phyloP scores from a whole-genome alignment of 768 basidiomycete species.

The Pulveroboletus sp. region DNA sequence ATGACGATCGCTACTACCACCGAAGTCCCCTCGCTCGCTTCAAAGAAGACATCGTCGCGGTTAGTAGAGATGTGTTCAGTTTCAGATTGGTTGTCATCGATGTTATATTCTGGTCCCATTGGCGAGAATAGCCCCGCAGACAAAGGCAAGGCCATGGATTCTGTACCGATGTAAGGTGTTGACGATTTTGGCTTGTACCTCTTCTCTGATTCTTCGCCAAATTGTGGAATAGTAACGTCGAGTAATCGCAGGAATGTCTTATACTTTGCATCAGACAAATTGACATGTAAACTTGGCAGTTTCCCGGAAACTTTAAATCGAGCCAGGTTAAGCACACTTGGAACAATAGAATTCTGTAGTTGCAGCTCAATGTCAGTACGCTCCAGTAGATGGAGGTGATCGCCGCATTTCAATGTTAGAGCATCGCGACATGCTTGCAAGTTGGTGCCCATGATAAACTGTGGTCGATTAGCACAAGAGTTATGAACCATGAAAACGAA shows the following conservation, averaged over 20 bases:
- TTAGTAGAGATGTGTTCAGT: constrained; percentile 36
- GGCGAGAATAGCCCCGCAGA: constrained; percentile 52
- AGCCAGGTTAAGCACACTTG: constrained; percentile 72
- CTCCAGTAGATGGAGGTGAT: constrained; percentile 83
- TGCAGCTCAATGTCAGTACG: constrained; percentile 85
- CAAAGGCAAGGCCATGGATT: constrained; percentile 43
- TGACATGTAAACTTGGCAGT: constrained; percentile 82
- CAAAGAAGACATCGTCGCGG: constrained; percentile 62
- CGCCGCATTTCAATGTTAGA: constrained; percentile 50
- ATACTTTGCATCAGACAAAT: constrained; percentile 88
- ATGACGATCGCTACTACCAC: constrained; percentile 38
- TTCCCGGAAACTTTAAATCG: constrained; percentile 89
- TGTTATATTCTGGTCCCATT: constrained; percentile 59
- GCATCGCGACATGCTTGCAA: constrained; percentile 79
- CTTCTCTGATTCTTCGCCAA: constrained; percentile 46
- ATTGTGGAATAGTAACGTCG: constrained; percentile 84
- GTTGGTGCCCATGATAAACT: constrained; percentile 89
- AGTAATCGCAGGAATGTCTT: constrained; percentile 88
- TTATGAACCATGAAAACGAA: not conserved
- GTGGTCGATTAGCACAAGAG: constrained; percentile 5
- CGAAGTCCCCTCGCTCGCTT: constrained; percentile 58
- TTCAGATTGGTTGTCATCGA: constrained; percentile 54
- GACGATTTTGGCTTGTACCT: constrained; percentile 16
- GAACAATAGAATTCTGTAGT: constrained; percentile 90
- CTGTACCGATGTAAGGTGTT: constrained; percentile 18